Evolutionary conservation across 345 rosid species (phyloP), one percentile per base, ranked within the genome.

Genomic region (Camelina neglecta): DNA sequence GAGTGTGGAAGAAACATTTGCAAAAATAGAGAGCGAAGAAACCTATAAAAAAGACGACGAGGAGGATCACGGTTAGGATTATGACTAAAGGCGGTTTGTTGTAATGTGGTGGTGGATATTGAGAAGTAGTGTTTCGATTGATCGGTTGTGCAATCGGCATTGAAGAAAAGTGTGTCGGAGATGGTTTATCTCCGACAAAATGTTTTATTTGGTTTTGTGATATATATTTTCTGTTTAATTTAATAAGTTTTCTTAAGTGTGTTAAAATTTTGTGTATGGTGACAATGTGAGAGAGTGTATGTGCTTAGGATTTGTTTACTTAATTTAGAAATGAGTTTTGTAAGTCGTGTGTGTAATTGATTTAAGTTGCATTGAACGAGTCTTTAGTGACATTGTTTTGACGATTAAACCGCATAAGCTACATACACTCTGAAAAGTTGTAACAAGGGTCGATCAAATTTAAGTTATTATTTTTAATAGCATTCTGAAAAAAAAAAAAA

Each of bases 41-140:
- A 2, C 92, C 90, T n/a, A 87, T 36, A 39, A 89, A 86, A 81
- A 90, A 88, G 77, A 84, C 79, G 7, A 88, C 59, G 31, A 91
- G 81, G 66, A 94, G 80, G 50, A 86, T 54, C 16, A 87, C 81
- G 0, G 85, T 82, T 56, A 93, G 58, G 64, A 90, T 51, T 10
- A 90, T 42, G 31, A 85, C 73, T 6, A 84, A 3, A 0, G 93
- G 86, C 0, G 91, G 89, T 16, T 83, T 72, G 11, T 42, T 39
- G 74, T 79, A 74, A 5, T 50, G 39, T 2, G 60, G 65, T 0
- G 60, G 48, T 2, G 45, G 68, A 3, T 54, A 41, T 50, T 13
- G 62, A 58, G 13, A 13, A 60, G 75, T 61, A 1, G 47, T 9
- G 68, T 69, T 51, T 8, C 8, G 72, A 3, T 36, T 31, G 8